Evolutionary conservation across 331 rosid species (phyloP).

Genomic region (Arachis monticola): DNA sequence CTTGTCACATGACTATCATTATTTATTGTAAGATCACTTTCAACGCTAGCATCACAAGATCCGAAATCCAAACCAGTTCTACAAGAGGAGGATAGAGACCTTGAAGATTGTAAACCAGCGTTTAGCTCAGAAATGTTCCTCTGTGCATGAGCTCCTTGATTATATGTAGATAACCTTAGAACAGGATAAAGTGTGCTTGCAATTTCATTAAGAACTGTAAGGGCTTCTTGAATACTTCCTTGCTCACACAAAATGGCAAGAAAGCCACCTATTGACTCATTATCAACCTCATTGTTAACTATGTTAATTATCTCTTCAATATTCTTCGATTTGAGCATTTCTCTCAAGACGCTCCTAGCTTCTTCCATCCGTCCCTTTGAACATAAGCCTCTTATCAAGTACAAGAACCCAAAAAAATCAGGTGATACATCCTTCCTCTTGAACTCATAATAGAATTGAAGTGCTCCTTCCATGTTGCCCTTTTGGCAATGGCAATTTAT

Average conservation of each 20-base stretch:
- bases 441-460: conserved; percentile 59
- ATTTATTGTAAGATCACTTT: conserved; percentile 34
- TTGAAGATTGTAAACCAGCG: conserved; percentile 18
- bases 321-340: conserved; percentile 65
- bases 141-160: conserved; percentile 40
- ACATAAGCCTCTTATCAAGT: conserved; percentile 76
- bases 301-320: conserved; percentile 56
- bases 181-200: conserved; percentile 57
- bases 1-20: conserved; percentile 34
- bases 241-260: conserved; percentile 68
- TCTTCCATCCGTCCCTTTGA: conserved; percentile 98
- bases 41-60: conserved; percentile 37
- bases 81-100: conserved; percentile 31
- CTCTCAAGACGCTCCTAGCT: conserved; percentile 68
- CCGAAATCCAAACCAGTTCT: conserved; percentile 38
- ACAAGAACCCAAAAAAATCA: conserved; percentile 86
- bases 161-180: conserved; percentile 41
- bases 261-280: conserved; percentile 62
- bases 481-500: conserved; percentile 72
- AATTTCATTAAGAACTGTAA: conserved; percentile 73
- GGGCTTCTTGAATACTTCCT: conserved; percentile 77
- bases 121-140: conserved; percentile 46
- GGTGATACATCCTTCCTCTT: conserved; percentile 58
- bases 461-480: conserved; percentile 89
- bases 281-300: conserved; percentile 61